A percentile compares a stretch with the other conserved stretches of the same genome.
Evolutionary conservation across 116 monocot genomes (phyloP).

Genomic region (Phalaenopsis hybrid): DNA sequence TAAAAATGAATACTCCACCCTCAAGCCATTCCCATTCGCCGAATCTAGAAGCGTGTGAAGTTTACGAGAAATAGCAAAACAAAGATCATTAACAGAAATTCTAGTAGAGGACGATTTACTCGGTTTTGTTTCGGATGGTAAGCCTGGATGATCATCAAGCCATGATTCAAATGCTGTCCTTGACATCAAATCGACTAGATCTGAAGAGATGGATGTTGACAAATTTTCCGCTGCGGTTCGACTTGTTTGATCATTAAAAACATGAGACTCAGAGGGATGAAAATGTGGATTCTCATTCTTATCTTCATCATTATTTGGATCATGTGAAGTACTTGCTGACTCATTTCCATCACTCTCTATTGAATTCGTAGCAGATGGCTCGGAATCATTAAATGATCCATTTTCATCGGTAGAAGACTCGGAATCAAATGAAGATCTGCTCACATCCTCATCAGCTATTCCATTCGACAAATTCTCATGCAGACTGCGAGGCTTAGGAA

Average conservation of each 20-base stretch:
- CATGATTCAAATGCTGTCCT: slow-evolving; percentile 76
- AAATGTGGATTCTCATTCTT: slow-evolving; percentile 18
- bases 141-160: slow-evolving; percentile 61
- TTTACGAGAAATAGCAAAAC: slow-evolving; percentile 38
- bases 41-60: slow-evolving; percentile 57
- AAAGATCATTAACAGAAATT: slow-evolving; percentile 74
- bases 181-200: slow-evolving; percentile 67
- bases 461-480: slow-evolving; percentile 15
- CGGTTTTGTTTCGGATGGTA: slow-evolving; percentile 24
- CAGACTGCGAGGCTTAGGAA: slow-evolving; percentile 81
- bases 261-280: slow-evolving; percentile 32
- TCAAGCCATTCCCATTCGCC: slow-evolving; percentile 59
- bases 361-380: slow-evolving; percentile 28
- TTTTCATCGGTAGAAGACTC: slow-evolving; percentile 16
- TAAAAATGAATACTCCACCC: slow-evolving; percentile 65
- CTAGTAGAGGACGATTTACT: slow-evolving; percentile 32
- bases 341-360: slow-evolving; percentile 30
- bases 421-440: slow-evolving; percentile 4
- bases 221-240: slow-evolving; percentile 13
- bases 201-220: slow-evolving; percentile 35
- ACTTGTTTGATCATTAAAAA: slow-evolving; percentile 20
- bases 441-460: slow-evolving; percentile 11
- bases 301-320: slow-evolving; percentile 20
- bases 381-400: slow-evolving; percentile 48
- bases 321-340: slow-evolving; percentile 18